Evolutionary conservation across 148 eudicot genomes (phyloP).

Genomic region (Heliamphora exappendiculata): DNA sequence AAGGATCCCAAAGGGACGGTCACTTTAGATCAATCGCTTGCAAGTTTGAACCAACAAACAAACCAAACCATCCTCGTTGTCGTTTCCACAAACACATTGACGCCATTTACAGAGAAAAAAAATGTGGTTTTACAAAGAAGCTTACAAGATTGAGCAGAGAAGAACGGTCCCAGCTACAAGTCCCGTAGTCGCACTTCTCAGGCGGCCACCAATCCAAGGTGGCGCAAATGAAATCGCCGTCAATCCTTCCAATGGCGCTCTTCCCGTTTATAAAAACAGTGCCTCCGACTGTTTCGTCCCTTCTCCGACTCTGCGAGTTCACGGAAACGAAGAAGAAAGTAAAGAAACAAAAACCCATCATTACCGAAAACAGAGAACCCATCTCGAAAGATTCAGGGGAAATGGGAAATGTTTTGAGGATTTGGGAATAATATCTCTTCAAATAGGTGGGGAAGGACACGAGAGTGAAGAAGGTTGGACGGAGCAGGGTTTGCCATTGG

Average conservation of each 20-base stretch:
- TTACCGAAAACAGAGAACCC: slow-evolving; percentile 34
- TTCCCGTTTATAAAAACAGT: slow-evolving; percentile 50
- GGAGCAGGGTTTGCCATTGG: neutral
- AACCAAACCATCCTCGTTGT: neutral
- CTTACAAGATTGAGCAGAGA: slow-evolving; percentile 83
- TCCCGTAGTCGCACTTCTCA: slow-evolving; percentile 92
- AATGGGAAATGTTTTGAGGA: slow-evolving; percentile 11
- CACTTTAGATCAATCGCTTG: neutral
- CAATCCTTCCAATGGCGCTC: slow-evolving; percentile 46
- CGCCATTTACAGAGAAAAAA: too few species aligned
- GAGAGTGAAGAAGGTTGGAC: neutral
- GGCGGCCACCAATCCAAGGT: slow-evolving; percentile 99
- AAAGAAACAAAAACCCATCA: slow-evolving; percentile 30
- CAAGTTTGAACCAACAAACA: neutral
- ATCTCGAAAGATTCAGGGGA: slow-evolving; percentile 17
- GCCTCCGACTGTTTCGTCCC: slow-evolving; percentile 24
- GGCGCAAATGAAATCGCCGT: slow-evolving; percentile 74
- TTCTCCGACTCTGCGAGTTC: slow-evolving; percentile 15
- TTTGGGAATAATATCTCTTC: slow-evolving; percentile 5
- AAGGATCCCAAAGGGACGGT: neutral
- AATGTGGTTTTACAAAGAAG: neutral
- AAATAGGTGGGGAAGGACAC: neutral
- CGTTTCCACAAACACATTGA: neutral
- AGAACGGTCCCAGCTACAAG: slow-evolving; percentile 81
- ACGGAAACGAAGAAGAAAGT: slow-evolving; percentile 28